Percentiles rank a stretch among this genome's conserved stretches.
Conservation (phyloP, 305 asterid genomes). For the Solanum hybrid region DNA sequence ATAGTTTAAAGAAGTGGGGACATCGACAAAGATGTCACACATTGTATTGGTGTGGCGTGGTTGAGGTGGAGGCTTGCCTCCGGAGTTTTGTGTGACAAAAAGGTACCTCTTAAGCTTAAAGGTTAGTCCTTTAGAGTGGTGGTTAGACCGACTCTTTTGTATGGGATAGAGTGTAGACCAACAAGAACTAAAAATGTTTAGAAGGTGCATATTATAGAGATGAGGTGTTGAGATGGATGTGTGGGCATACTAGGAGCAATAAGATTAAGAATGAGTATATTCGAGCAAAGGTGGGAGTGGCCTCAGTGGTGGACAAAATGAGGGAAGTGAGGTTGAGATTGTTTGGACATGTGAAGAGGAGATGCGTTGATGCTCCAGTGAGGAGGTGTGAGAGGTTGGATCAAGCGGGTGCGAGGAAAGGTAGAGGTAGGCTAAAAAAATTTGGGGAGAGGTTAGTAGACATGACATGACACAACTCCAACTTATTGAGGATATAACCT, state of each 20-base stretch:
- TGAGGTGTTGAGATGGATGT: neutral
- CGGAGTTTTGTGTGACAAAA: neutral
- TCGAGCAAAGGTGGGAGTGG: neutral
- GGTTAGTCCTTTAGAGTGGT: neutral
- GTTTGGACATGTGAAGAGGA: neutral
- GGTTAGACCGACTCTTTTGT: neutral
- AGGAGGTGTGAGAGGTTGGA: neutral
- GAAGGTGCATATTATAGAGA: neutral
- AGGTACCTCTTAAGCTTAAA: neutral
- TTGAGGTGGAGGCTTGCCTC: neutral
- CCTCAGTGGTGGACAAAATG: neutral
- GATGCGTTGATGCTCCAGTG: neutral
- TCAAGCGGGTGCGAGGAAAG: neutral
- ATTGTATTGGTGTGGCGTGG: neutral
- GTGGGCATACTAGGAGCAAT: neutral
- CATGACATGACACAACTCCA: neutral
- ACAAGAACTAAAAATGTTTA: neutral
- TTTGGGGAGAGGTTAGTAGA: neutral
- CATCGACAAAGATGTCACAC: neutral
- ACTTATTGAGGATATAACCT: neutral
- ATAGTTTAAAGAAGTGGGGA: neutral
- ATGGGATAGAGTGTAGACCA: neutral
- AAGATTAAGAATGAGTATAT: neutral
- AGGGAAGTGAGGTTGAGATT: neutral
- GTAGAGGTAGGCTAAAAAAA: neutral